phyloP scores from a whole-genome alignment of 768 basidiomycete genomes.

The Tricholoma terreum region DNA sequence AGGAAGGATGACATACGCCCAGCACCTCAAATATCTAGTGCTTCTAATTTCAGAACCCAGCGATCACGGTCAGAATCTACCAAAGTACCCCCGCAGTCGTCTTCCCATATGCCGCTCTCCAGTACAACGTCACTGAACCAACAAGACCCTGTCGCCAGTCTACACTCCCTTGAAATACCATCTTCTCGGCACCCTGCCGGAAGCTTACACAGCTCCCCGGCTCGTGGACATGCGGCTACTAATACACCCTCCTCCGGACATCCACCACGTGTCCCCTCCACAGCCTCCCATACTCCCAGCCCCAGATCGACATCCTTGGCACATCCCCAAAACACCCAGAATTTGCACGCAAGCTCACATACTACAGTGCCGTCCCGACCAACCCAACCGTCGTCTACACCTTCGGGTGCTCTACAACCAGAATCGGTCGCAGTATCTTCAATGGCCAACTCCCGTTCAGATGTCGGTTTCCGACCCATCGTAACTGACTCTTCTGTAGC shows the following conservation, averaged over 20 bases:
- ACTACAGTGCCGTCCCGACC: neutral
- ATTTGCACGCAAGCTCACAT: neutral
- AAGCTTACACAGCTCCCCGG: neutral
- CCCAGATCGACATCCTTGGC: neutral
- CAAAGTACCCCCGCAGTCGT: neutral
- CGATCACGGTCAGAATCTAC: neutral
- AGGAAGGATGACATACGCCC: neutral
- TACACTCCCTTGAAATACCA: neutral
- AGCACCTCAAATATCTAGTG: neutral
- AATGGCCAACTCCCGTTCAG: neutral
- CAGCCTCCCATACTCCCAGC: neutral
- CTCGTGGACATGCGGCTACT: neutral
- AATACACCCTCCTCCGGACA: neutral
- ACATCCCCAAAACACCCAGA: neutral
- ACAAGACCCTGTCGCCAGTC: neutral
- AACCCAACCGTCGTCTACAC: neutral
- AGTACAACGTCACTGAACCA: neutral
- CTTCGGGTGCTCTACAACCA: neutral
- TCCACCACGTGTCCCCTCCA: neutral
- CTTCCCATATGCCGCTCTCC: neutral
- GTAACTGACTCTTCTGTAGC: neutral
- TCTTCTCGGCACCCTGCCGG: neutral
- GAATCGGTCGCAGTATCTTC: neutral
- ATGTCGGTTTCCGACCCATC: neutral
- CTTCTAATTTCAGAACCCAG: neutral